phyloP scores from a whole-genome alignment of 2,329 filamentous ascomycete species.

The Mycosphaerella sp. region DNA sequence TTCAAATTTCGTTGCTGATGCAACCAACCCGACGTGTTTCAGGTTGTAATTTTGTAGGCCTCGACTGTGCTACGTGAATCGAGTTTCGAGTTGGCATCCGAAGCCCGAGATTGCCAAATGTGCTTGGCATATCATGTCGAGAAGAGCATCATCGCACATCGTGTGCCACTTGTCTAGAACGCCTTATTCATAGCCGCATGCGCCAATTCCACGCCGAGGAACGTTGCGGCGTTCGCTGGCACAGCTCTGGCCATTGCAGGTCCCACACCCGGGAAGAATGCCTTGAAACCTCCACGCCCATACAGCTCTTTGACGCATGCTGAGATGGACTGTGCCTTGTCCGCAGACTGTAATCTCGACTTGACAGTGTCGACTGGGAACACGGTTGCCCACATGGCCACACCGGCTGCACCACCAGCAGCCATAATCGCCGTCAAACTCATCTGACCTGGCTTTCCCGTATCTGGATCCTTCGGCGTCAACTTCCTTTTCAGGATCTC shows the following conservation, averaged over 20 bases:
- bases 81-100: no score
- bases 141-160: neutral
- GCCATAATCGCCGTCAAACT: constrained; percentile 75
- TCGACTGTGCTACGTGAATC: no score
- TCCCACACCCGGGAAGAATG: constrained; percentile 95
- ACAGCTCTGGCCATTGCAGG: constrained; percentile 89
- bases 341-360: constrained; percentile 83
- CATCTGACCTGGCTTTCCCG: constrained; percentile 65
- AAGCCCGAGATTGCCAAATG: neutral
- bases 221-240: constrained; percentile 93
- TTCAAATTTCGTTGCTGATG: no score
- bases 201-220: constrained; percentile 76
- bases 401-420: constrained; percentile 82
- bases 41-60: neutral
- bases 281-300: constrained; percentile 70
- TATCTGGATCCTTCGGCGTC: constrained; percentile 72
- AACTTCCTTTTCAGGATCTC: constrained; percentile 86
- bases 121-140: neutral
- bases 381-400: constrained; percentile 99
- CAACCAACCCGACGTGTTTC: no score
- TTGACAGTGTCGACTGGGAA: constrained; percentile 98
- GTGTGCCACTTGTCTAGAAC: constrained; percentile 42
- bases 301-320: constrained; percentile 80
- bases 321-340: constrained; percentile 73
- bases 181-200: constrained; percentile 75